These are phyloP conservation scores for Xylaria sp. DNA, from an alignment of 2,329 filamentous ascomycete species.

Conservation along the genomic window DNA sequence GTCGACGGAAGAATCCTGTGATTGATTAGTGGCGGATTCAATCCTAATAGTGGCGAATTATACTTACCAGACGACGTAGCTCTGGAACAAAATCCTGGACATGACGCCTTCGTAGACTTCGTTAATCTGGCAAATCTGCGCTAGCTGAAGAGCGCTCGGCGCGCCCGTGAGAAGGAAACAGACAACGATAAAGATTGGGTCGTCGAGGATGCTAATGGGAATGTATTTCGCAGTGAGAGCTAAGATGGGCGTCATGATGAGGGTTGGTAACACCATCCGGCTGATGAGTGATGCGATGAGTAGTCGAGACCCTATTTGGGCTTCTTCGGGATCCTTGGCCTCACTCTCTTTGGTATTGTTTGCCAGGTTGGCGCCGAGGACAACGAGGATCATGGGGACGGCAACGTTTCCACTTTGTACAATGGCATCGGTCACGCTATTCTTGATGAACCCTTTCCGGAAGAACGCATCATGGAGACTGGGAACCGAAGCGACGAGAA, in stretches of 20 bases:
- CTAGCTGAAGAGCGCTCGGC: slow-evolving; percentile 89
- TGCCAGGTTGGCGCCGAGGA: slow-evolving; percentile 91
- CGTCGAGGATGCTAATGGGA: slow-evolving; percentile 90
- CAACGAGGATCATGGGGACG: slow-evolving; percentile 92
- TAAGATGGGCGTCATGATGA: slow-evolving; percentile 90
- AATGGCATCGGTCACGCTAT: slow-evolving; percentile 89
- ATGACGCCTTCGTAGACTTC: slow-evolving; percentile 94
- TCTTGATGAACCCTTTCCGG: slow-evolving; percentile 84
- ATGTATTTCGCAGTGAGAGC: slow-evolving; percentile 89
- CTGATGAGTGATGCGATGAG: slow-evolving; percentile 84
- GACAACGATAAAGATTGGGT: slow-evolving; percentile 97
- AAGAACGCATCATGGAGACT: slow-evolving; percentile 85
- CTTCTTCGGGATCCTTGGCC: slow-evolving; percentile 72
- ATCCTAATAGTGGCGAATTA: background rate
- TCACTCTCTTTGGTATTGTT: slow-evolving; percentile 82
- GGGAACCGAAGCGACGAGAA: slow-evolving; percentile 88
- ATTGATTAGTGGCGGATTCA: slow-evolving; percentile 35
- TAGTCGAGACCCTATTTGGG: slow-evolving; percentile 71
- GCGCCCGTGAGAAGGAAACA: slow-evolving; percentile 96
- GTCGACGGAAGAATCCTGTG: slow-evolving; percentile 90
- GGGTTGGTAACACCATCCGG: slow-evolving; percentile 89
- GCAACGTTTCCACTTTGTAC: slow-evolving; percentile 86
- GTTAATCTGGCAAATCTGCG: slow-evolving; percentile 98
- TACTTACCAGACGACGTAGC: slow-evolving; percentile 89
- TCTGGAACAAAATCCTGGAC: slow-evolving; percentile 92